Base-by-base conservation (phyloP, 2,329 filamentous ascomycete species). In the Fusarium secorum region DNA sequence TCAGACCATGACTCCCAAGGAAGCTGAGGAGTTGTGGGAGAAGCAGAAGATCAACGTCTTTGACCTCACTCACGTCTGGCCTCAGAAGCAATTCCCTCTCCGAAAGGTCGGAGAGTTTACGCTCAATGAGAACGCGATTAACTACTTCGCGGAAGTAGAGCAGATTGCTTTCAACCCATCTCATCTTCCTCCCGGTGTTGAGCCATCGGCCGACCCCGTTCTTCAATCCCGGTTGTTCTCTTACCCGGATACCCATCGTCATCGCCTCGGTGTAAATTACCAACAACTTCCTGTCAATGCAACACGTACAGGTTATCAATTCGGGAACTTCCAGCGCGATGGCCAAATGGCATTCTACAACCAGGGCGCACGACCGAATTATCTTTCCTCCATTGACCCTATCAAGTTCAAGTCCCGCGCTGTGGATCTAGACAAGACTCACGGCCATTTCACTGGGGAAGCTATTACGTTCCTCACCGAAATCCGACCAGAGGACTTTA, bases 131-230 rank as follows among this genome's bases (percentile, higher is more conserved):
- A 93, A 93, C 75, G 81, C 85, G 3, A 78, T 86, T 66, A 91
- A 91, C 79, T 91, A 90, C 32, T 74, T 74, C 74, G 84, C 86
- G 49, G 90, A 93, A 75, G 87, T 91, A 49, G 90, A 93, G 78
- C 89, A 92, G 79, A 86, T 88, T 0, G 87, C 88, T 1, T 93
- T 92, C 74, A 89, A 87, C 0, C 90, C 90, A 0, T 87, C 86
- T 1, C 89, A 87, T 65, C 81, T 92, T 77, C 88, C 91, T 0
- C 89, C 89, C 0, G 90, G 90, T 3, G 83, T 90, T 49, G 89
- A 86, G 56, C 85, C 88, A 0, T 88, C 87, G 0, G 87, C 88
- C 11, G 90, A 93, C 74, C 87, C 88, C 0, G 85, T 90, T 45
- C 84, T 90, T 1, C 88, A 90, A 77, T 85, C 86, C 0, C 84